Evolutionary conservation across 352 stramenopile species (phyloP).

Genomic region (Phytophthora aleatoria): DNA sequence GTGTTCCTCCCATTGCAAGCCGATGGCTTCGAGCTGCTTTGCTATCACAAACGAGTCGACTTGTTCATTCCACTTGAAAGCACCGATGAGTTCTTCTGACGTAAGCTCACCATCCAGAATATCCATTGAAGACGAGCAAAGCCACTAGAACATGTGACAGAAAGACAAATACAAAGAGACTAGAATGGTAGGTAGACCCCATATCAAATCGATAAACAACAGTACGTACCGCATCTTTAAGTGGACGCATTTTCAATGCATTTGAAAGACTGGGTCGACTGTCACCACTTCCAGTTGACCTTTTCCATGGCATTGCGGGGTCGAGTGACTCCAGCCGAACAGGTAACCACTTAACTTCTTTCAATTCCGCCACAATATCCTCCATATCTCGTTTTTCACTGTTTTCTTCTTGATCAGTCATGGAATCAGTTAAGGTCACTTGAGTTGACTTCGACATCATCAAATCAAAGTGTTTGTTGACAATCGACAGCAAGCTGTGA

Average conservation of each 20-base stretch:
- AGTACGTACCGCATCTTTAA: slow-evolving; percentile 62
- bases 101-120: slow-evolving; percentile 61
- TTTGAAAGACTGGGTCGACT: slow-evolving; percentile 38
- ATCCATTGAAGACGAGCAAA: slow-evolving; percentile 56
- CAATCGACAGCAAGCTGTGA: slow-evolving; percentile 61
- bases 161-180: slow-evolving; percentile 9
- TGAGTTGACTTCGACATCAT: slow-evolving; percentile 38
- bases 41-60: slow-evolving; percentile 51
- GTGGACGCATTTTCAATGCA: slow-evolving; percentile 44
- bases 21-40: slow-evolving; percentile 59
- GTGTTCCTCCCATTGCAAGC: slow-evolving; percentile 35
- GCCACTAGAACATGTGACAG: slow-evolving; percentile 47
- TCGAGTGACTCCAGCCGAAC: slow-evolving; percentile 36
- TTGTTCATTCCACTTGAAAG: slow-evolving; percentile 60
- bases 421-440: slow-evolving; percentile 9
- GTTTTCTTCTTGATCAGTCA: slow-evolving; percentile 12
- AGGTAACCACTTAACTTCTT: slow-evolving; percentile 49
- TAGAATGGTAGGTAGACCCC: background rate
- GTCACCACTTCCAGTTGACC: background rate
- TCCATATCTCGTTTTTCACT: slow-evolving; percentile 22
- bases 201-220: slow-evolving; percentile 5
- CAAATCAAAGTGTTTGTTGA: slow-evolving; percentile 80
- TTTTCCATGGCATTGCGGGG: slow-evolving; percentile 68
- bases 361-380: slow-evolving; percentile 40
- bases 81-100: slow-evolving; percentile 54